Conservation (phyloP, 2,329 filamentous ascomycete species). For the Aspergillus melleus region DNA sequence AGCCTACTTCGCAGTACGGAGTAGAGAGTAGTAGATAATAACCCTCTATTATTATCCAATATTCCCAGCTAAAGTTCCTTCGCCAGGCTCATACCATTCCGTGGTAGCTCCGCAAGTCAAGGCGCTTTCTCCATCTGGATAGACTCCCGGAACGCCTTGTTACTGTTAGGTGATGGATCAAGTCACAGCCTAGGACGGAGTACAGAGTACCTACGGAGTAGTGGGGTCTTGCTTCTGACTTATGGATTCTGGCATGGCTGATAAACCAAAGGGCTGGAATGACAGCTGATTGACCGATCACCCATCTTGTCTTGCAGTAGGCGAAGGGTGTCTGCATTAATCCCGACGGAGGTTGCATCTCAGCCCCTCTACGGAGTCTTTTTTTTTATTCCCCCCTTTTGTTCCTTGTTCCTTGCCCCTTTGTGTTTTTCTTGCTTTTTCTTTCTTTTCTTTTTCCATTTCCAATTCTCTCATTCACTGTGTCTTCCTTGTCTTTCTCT, state of each 20-base stretch:
- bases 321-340: slow-evolving; percentile 12
- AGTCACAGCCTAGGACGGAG: neutral
- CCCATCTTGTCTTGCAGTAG: slow-evolving; percentile 15
- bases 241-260: neutral
- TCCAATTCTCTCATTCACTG: too few relatives aligned
- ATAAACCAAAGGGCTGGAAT: slow-evolving; percentile 3
- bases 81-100: neutral
- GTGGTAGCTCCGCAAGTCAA: neutral
- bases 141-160: neutral
- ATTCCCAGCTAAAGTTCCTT: neutral
- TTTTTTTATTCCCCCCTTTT: neutral
- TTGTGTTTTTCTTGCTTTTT: neutral
- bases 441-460: neutral
- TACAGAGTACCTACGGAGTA: neutral
- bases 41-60: neutral
- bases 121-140: neutral
- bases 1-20: neutral
- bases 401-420: neutral
- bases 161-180: neutral
- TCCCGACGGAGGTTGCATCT: slow-evolving; percentile 9
- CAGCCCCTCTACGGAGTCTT: slow-evolving; percentile 1
- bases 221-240: neutral
- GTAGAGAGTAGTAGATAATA: neutral
- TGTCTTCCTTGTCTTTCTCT: neutral
- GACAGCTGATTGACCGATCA: slow-evolving; percentile 10